Base-by-base conservation (phyloP, 2,329 filamentous ascomycete species). In the Cercospora janseana region DNA sequence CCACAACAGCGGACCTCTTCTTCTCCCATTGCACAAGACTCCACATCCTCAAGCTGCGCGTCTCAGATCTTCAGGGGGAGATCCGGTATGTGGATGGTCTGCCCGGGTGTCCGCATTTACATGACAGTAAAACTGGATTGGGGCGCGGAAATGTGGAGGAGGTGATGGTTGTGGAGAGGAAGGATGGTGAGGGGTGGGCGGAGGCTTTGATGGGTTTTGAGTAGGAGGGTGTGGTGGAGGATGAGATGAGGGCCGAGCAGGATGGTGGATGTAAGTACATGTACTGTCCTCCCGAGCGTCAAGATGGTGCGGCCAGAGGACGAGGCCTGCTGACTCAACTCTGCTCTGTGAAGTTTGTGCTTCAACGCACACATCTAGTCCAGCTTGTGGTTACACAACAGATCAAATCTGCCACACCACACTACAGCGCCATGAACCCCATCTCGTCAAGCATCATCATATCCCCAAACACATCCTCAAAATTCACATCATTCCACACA, bases 1-100 rank as follows among this genome's bases (percentile, higher is more conserved):
- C 61, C 10, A 47, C 55, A 7, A 66, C 63, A 6, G 60, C 62
- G 2, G 54, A 57, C 24, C 54, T 62, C 6, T 65, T 65, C 57
- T 65, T 66, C 55, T 21, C 43, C 32, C 23, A 44, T 3, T 32
- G 49, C 28, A 32, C 23, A 5, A 60, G 44, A 13, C 45, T 65
- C 8, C 63, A 59, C 58, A 31, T 65, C 1, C 46, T 65, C 32
- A 62, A 62, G 35, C 31, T 64, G 9, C 51, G 57, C 6, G 46
- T 56, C 2, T 43, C 55, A 21, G 56, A 56, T 35, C 49, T 64
- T 12, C 55, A 62, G 28, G 60, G 61, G 2, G 47, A 55, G 10
- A 54, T 62, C 4, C 31, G 55, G 10, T 63, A 53, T 28, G 42
- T 45, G 2, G 37, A 51, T 4, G 53, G 56, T 4, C 29, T 63